phyloP scores from a whole-genome alignment of 768 basidiomycete genomes.

The Mycena capillaripes region DNA sequence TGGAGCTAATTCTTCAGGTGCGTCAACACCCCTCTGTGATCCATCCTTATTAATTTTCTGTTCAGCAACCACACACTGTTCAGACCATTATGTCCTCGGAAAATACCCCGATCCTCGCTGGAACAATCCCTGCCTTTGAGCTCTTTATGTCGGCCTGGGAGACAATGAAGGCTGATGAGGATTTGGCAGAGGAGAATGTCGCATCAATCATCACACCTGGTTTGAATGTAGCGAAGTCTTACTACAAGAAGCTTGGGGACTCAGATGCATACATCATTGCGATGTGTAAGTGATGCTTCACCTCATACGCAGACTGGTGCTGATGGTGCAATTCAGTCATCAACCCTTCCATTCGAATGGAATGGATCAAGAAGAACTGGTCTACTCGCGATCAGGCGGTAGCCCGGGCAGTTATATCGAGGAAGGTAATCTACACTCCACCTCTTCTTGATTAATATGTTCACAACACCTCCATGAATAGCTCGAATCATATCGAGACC shows the following conservation, averaged over 20 bases:
- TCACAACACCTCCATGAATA: conserved; percentile 1
- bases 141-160: no score
- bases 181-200: no score
- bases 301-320: background rate
- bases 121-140: no score
- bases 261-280: conserved; percentile 8
- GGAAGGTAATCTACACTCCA: conserved; percentile 9
- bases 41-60: no score
- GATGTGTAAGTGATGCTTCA: conserved; percentile 4
- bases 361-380: no score
- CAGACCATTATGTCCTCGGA: no score
- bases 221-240: background rate
- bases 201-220: background rate
- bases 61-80: no score
- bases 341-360: conserved; percentile 6
- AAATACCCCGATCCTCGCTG: no score
- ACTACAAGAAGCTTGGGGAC: conserved; percentile 5
- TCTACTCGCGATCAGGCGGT: background rate
- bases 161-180: no score
- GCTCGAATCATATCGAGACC: conserved; percentile 12
- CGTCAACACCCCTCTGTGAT: no score
- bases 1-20: no score
- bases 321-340: background rate
- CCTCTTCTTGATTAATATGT: conserved; percentile 4
- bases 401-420: conserved; percentile 1